phyloP scores from a whole-genome alignment of 2,329 filamentous ascomycete genomes.

The Xylariaceae sp. region DNA sequence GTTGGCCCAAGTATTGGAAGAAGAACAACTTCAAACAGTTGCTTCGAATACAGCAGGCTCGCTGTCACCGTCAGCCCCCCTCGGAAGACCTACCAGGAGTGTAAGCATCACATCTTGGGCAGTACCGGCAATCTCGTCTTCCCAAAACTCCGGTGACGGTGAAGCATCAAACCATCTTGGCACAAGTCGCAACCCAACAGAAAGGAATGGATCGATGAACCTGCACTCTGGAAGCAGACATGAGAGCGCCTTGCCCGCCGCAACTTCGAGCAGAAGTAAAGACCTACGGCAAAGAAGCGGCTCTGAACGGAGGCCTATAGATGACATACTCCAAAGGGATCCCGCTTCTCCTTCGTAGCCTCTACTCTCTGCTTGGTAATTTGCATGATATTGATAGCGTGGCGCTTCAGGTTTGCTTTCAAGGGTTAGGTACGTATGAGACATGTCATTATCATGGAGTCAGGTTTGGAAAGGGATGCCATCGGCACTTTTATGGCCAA shows the following conservation, averaged over 20 bases:
- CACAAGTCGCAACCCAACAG: background rate
- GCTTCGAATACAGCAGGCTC: background rate
- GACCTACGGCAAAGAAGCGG: conserved; percentile 15
- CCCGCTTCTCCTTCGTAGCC: conserved; percentile 7
- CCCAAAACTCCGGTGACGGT: conserved; percentile 10
- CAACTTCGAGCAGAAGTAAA: too few species aligned
- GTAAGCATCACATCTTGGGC: conserved; percentile 6
- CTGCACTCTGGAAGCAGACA: too few species aligned
- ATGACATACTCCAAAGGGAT: conserved; percentile 17
- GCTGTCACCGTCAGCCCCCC: conserved; percentile 5
- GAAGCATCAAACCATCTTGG: conserved; percentile 9
- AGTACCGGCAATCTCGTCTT: conserved; percentile 4
- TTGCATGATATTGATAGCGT: conserved; percentile 1
- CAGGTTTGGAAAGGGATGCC: too few species aligned
- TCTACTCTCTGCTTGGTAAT: background rate
- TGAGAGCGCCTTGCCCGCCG: too few species aligned
- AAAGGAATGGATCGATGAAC: too few species aligned
- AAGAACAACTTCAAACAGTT: conserved; percentile 35
- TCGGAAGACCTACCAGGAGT: conserved; percentile 6
- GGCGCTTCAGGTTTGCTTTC: background rate
- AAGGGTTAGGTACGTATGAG: too few species aligned
- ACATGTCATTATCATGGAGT: too few species aligned
- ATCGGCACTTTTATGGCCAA: too few species aligned
- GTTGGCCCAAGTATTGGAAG: conserved; percentile 52
- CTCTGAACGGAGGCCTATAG: conserved; percentile 18